Conservation (phyloP, 371 early-diverging fungal species). For the Zopfochytrium polystomum region DNA sequence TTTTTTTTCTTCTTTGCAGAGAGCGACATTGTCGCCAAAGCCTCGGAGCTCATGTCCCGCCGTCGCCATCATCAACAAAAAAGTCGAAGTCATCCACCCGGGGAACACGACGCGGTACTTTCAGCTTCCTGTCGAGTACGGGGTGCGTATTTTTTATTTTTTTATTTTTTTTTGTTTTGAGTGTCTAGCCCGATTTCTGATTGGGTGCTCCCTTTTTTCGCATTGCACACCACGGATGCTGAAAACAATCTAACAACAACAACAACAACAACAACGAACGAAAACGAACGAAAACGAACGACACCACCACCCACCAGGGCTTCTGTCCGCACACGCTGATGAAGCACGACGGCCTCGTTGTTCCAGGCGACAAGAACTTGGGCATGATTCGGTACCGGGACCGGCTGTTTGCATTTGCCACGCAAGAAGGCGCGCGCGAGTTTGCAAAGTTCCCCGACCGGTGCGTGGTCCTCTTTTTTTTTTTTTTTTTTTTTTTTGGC, state of each 20-base stretch:
- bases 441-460: conserved; percentile 47
- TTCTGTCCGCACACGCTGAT: conserved; percentile 49
- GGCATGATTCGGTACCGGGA: conserved; percentile 51
- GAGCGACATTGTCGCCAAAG: conserved; percentile 31
- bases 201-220: neutral
- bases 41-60: conserved; percentile 41
- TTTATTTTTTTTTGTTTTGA: neutral
- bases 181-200: neutral
- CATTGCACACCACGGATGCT: too few relatives aligned
- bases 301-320: conserved; percentile 34
- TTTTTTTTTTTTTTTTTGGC: neutral
- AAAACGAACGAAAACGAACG: too few relatives aligned
- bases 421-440: conserved; percentile 29
- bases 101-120: conserved; percentile 54
- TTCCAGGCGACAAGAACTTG: conserved; percentile 50
- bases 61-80: conserved; percentile 36
- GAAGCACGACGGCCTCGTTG: conserved; percentile 40
- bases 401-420: conserved; percentile 43
- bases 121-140: conserved; percentile 51
- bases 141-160: conserved; percentile 21
- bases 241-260: neutral
- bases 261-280: too few relatives aligned
- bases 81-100: conserved; percentile 52
- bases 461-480: conserved; percentile 11
- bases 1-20: conserved; percentile 20